Percentiles rank a stretch among this genome's conserved stretches.
phyloP scores from a whole-genome alignment of 116 monocot species.

The Posidonia oceanica region DNA sequence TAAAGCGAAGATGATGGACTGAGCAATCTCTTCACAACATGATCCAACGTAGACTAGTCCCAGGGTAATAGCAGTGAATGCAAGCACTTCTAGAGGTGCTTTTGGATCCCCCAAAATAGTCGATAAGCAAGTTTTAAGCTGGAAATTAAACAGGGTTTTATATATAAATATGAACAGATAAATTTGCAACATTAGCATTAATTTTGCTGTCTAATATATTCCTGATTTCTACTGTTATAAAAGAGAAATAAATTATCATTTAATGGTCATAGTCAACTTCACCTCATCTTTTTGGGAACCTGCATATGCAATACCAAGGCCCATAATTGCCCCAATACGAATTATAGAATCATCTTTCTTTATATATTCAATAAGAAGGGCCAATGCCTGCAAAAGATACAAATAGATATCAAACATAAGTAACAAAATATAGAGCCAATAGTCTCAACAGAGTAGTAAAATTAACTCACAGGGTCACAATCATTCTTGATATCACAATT shows the following conservation, averaged over 20 bases:
- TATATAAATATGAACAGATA: not conserved
- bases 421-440: not conserved
- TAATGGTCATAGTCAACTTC: not conserved
- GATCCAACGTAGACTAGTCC: slow-evolving; percentile 93
- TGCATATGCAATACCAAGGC: slow-evolving; percentile 97
- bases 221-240: too few species aligned
- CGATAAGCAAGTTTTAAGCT: slow-evolving; percentile 55
- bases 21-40: slow-evolving; percentile 94
- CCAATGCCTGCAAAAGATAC: slow-evolving; percentile 47
- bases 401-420: not conserved
- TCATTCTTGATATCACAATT: slow-evolving; percentile 93
- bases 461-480: slow-evolving; percentile 77
- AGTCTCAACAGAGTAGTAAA: not conserved
- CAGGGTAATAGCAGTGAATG: slow-evolving; percentile 74
- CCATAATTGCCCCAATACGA: slow-evolving; percentile 89
- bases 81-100: slow-evolving; percentile 78
- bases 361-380: slow-evolving; percentile 67
- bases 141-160: slow-evolving; percentile 4
- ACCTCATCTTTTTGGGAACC: slow-evolving; percentile 97
- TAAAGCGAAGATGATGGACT: slow-evolving; percentile 75
- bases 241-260: not conserved
- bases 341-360: slow-evolving; percentile 70
- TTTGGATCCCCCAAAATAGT: slow-evolving; percentile 56
- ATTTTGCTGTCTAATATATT: too few species aligned
- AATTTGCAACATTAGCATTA: not conserved